A percentile compares a stretch with the other conserved stretches of the same genome.
Conservation (phyloP, 169 alveolate genomes). For the Sarcocystis neurona region DNA sequence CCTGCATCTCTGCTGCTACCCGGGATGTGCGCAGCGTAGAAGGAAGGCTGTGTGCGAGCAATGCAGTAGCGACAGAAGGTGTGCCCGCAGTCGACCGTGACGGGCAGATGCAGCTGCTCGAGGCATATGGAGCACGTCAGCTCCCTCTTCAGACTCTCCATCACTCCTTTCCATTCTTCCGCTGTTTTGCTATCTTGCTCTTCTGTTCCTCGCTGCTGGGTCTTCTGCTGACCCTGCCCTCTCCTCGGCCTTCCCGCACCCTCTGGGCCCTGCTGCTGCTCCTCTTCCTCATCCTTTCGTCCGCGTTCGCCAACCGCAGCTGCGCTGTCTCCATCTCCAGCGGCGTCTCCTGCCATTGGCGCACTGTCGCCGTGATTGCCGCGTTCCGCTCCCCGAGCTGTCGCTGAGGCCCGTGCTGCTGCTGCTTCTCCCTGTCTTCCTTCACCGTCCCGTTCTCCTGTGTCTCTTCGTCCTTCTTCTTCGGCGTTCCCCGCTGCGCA, state of each 20-base stretch:
- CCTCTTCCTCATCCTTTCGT: background rate
- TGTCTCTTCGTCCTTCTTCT: too few species aligned
- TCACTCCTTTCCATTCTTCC: constrained; percentile 4
- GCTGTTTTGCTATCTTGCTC: background rate
- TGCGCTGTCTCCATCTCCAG: too few species aligned
- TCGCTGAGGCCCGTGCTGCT: too few species aligned
- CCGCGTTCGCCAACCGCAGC: background rate
- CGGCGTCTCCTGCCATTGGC: too few species aligned
- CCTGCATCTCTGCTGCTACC: too few species aligned
- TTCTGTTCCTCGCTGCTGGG: constrained; percentile 9
- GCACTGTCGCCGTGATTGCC: too few species aligned
- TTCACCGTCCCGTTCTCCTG: too few species aligned
- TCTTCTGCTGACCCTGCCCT: background rate
- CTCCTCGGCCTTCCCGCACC: background rate
- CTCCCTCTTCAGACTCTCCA: constrained; percentile 69
- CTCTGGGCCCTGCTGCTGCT: background rate
- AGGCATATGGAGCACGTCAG: constrained; percentile 88
- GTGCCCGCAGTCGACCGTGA: constrained; percentile 88
- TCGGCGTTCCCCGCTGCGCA: too few species aligned
- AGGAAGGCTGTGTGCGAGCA: constrained; percentile 77
- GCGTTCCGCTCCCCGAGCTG: too few species aligned
- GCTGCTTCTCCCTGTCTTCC: too few species aligned
- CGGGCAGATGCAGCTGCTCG: constrained; percentile 85
- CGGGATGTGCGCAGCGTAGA: too few species aligned
- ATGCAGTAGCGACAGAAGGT: constrained; percentile 90